Evolutionary conservation across 2,329 filamentous ascomycete genomes (phyloP).

Genomic region (Diaporthe vaccinii): DNA sequence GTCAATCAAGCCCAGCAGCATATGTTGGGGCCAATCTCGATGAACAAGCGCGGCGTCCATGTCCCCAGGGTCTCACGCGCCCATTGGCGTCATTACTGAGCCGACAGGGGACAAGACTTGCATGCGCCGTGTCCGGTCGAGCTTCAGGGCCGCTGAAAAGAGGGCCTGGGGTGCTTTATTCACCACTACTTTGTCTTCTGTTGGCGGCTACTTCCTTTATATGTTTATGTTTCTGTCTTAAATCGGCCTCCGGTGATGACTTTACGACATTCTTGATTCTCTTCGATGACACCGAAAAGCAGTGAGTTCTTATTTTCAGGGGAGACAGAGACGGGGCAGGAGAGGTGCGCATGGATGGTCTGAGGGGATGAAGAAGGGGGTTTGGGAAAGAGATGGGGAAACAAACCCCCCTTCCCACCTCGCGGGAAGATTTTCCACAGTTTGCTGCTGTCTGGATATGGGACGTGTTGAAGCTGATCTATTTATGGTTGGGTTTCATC

Average conservation of each 20-base stretch:
- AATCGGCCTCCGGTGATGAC: constrained; percentile 50
- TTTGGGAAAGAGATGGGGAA: background rate
- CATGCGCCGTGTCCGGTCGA: background rate
- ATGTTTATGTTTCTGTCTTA: constrained; percentile 42
- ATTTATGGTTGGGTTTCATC: constrained; percentile 8
- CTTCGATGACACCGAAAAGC: constrained; percentile 35
- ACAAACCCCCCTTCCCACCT: background rate
- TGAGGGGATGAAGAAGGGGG: too few relatives aligned
- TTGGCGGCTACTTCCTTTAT: constrained; percentile 46
- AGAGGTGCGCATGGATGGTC: background rate
- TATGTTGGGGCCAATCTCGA: background rate
- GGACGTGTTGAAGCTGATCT: constrained; percentile 16
- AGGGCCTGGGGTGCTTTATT: constrained; percentile 40
- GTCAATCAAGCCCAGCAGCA: background rate
- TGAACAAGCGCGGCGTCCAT: background rate
- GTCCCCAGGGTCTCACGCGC: background rate
- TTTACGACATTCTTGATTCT: constrained; percentile 50
- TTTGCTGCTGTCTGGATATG: constrained; percentile 34
- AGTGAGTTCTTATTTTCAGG: constrained; percentile 22
- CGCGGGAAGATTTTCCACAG: constrained; percentile 2
- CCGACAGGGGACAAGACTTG: background rate
- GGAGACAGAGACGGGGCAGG: background rate
- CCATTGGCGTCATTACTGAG: background rate
- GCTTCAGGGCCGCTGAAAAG: background rate
- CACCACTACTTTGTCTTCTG: constrained; percentile 32